Conservation (phyloP, 1,284 basidiomycete genomes). For the Golubevia pallescens region DNA sequence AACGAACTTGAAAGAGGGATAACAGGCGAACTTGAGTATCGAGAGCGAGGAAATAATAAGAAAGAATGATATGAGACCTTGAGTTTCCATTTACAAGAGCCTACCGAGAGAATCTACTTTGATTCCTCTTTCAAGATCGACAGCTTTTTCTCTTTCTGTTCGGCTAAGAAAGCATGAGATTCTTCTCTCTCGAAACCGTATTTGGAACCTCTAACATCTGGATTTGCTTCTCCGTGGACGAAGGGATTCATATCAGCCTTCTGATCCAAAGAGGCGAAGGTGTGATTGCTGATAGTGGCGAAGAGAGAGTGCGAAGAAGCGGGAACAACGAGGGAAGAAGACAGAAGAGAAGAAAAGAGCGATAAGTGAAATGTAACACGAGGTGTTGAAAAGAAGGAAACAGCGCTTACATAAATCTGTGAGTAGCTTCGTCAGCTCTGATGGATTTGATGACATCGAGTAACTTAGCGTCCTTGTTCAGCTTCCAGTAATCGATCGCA, state of each 20-base stretch:
- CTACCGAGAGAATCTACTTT: not conserved
- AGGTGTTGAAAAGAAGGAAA: not conserved
- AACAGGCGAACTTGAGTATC: too few species aligned
- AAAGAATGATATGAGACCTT: too few species aligned
- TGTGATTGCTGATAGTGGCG: not conserved
- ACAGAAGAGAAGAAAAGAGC: not conserved
- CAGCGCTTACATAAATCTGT: not conserved
- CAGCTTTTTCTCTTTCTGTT: not conserved
- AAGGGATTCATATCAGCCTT: not conserved
- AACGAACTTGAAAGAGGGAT: too few species aligned
- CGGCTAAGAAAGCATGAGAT: not conserved
- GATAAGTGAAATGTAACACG: not conserved
- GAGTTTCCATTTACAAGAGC: too few species aligned
- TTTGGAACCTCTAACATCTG: not conserved
- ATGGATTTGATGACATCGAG: slow-evolving; percentile 40
- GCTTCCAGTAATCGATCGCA: slow-evolving; percentile 47
- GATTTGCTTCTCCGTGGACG: not conserved
- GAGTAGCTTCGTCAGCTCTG: slow-evolving; percentile 37
- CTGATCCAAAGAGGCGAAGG: not conserved
- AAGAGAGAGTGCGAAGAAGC: too few species aligned
- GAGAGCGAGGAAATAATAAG: too few species aligned
- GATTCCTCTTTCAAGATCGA: not conserved
- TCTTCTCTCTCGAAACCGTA: not conserved
- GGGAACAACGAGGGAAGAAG: too few species aligned
- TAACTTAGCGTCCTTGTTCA: slow-evolving; percentile 30